These are phyloP conservation scores for Trichoderma hamatum DNA, from an alignment of 2,329 filamentous ascomycete species.

Conservation along the genomic window DNA sequence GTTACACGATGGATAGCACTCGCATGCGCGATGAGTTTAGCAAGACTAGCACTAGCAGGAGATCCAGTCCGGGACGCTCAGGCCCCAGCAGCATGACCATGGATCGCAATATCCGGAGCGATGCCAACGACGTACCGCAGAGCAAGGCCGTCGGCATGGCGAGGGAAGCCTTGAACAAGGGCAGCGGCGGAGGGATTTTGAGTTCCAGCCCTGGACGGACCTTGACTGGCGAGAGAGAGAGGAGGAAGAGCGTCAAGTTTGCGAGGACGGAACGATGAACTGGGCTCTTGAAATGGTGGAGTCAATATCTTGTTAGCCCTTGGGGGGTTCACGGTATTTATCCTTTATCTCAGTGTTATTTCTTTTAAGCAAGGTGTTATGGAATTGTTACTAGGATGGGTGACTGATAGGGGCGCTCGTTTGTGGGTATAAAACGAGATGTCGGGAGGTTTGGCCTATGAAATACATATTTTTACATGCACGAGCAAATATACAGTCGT, in stretches of 20 bases:
- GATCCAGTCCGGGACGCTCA: slow-evolving; percentile 36
- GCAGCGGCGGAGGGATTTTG: slow-evolving; percentile 43
- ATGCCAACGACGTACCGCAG: slow-evolving; percentile 58
- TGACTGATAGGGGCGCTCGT: not conserved
- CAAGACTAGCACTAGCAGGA: slow-evolving; percentile 34
- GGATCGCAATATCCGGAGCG: slow-evolving; percentile 43
- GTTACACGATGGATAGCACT: slow-evolving; percentile 48
- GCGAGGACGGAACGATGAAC: slow-evolving; percentile 44
- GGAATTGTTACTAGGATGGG: not conserved
- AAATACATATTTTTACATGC: not conserved
- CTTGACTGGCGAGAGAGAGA: slow-evolving; percentile 51
- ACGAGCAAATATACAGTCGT: not conserved
- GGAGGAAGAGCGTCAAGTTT: slow-evolving; percentile 68
- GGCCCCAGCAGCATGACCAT: slow-evolving; percentile 19
- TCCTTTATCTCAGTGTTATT: not conserved
- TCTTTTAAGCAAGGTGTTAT: slow-evolving; percentile 12
- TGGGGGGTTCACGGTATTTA: not conserved
- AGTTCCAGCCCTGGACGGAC: slow-evolving; percentile 55
- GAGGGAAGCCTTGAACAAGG: slow-evolving; percentile 53
- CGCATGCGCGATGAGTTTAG: slow-evolving; percentile 35
- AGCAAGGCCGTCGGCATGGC: slow-evolving; percentile 64
- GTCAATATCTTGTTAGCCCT: not conserved
- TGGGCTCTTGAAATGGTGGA: not conserved
- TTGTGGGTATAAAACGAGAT: not conserved
- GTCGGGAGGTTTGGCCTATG: not conserved